Evolutionary conservation across 2,329 filamentous ascomycete species (phyloP).

Genomic region (Truncatella angustata): DNA sequence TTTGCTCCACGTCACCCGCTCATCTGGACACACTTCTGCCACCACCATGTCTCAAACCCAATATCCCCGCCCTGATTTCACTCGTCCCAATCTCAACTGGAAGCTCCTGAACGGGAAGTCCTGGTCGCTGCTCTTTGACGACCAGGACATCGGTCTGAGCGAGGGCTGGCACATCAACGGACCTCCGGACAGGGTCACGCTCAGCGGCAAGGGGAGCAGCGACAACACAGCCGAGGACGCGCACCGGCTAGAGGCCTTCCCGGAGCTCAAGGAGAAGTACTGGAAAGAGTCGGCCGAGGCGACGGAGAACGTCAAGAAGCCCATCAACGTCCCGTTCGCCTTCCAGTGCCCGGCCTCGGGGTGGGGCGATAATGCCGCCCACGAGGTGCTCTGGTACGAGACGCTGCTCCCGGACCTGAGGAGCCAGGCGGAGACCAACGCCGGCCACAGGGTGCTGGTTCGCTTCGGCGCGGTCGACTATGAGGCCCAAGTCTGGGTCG

Average conservation of each 20-base stretch:
- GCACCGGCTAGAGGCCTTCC: slow-evolving; percentile 48
- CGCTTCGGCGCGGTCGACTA: slow-evolving; percentile 64
- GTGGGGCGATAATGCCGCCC: slow-evolving; percentile 58
- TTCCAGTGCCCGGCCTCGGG: slow-evolving; percentile 65
- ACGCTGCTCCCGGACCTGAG: slow-evolving; percentile 50
- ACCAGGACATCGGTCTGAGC: slow-evolving; percentile 54
- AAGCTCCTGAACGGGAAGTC: slow-evolving; percentile 54
- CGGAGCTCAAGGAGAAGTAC: slow-evolving; percentile 47
- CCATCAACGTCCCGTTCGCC: slow-evolving; percentile 63
- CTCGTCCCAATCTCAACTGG: slow-evolving; percentile 55
- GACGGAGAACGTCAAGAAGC: slow-evolving; percentile 41
- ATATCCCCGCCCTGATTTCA: slow-evolving; percentile 67
- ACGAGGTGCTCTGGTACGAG: slow-evolving; percentile 69
- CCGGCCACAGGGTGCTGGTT: slow-evolving; percentile 43
- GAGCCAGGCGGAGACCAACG: slow-evolving; percentile 35
- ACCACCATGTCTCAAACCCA: slow-evolving; percentile 26
- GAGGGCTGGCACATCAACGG: slow-evolving; percentile 52
- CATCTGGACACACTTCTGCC: neutral
- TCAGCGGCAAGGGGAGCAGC: slow-evolving; percentile 19
- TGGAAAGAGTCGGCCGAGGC: slow-evolving; percentile 27
- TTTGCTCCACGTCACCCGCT: neutral
- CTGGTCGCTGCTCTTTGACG: slow-evolving; percentile 66
- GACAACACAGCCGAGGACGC: slow-evolving; percentile 34
- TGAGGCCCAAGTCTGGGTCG: slow-evolving; percentile 55
- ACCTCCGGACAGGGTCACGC: slow-evolving; percentile 41